Evolutionary conservation across 768 basidiomycete genomes (phyloP).

Genomic region (Amanita pseudoporphyria): DNA sequence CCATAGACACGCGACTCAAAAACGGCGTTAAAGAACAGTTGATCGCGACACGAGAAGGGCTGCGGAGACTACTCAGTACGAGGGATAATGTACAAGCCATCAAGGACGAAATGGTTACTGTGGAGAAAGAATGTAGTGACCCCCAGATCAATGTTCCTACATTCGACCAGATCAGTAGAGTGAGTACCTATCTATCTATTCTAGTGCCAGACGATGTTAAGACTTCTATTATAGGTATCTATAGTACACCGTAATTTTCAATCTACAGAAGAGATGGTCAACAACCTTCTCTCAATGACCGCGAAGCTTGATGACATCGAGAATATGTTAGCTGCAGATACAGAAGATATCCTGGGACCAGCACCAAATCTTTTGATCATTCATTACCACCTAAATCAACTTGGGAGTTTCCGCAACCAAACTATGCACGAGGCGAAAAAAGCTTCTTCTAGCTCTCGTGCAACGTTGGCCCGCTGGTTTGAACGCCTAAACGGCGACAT

Average conservation of each 20-base stretch:
- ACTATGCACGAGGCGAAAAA: slow-evolving; percentile 92
- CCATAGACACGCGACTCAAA: slow-evolving; percentile 84
- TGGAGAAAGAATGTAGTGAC: slow-evolving; percentile 70
- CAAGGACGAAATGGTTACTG: slow-evolving; percentile 77
- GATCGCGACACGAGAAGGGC: slow-evolving; percentile 80
- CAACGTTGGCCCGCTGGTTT: slow-evolving; percentile 71
- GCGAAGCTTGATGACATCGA: slow-evolving; percentile 72
- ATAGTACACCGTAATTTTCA: slow-evolving; percentile 93
- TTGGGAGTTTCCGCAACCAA: slow-evolving; percentile 90
- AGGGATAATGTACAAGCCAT: slow-evolving; percentile 69
- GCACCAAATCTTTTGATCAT: slow-evolving; percentile 83
- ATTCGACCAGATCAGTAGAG: slow-evolving; percentile 94
- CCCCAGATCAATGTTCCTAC: slow-evolving; percentile 71
- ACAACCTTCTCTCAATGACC: slow-evolving; percentile 89
- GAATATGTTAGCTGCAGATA: slow-evolving; percentile 66
- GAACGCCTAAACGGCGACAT: slow-evolving; percentile 77
- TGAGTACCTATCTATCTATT: slow-evolving; percentile 30
- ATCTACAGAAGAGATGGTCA: slow-evolving; percentile 92
- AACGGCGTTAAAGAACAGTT: slow-evolving; percentile 91
- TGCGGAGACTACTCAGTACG: slow-evolving; percentile 72
- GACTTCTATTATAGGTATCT: slow-evolving; percentile 59
- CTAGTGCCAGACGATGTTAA: background rate
- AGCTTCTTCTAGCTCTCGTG: slow-evolving; percentile 54
- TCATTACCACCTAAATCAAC: slow-evolving; percentile 85
- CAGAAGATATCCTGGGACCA: slow-evolving; percentile 72